Evolutionary conservation across 1,284 basidiomycete genomes (phyloP).

Genomic region (Ceratobasidium sp.): DNA sequence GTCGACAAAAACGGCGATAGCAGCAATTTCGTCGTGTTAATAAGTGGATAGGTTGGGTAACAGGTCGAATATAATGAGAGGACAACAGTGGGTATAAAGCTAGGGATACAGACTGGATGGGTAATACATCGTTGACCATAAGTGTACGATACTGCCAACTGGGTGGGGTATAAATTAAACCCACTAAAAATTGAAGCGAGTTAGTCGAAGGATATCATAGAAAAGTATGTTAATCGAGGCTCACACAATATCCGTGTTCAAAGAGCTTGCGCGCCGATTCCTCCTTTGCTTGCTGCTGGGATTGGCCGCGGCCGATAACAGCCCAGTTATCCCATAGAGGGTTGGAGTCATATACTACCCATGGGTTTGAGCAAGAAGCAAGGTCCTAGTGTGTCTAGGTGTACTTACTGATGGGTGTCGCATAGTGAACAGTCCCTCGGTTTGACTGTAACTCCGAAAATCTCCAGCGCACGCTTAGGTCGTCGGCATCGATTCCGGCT

Average conservation of each 20-base stretch:
- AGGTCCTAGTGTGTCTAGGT: neutral
- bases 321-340: neutral
- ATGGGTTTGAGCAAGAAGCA: neutral
- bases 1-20: neutral
- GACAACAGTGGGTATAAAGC: neutral
- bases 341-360: neutral
- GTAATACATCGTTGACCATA: neutral
- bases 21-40: neutral
- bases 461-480: conserved; percentile 5
- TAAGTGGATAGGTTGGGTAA: neutral
- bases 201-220: no score
- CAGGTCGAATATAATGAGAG: neutral
- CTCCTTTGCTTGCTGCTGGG: conserved; percentile 12
- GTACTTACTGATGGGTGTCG: conserved; percentile 6
- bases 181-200: neutral
- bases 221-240: neutral
- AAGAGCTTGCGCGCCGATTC: conserved; percentile 16
- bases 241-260: conserved; percentile 16
- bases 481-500: neutral
- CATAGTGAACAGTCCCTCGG: neutral
- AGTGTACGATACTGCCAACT: neutral
- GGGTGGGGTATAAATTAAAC: conserved; percentile 5
- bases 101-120: neutral
- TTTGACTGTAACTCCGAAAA: neutral
- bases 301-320: conserved; percentile 14